These are phyloP conservation scores for Monilinia vaccinii-corymbosi DNA, from an alignment of 2,329 filamentous ascomycete genomes.

Conservation along the genomic window DNA sequence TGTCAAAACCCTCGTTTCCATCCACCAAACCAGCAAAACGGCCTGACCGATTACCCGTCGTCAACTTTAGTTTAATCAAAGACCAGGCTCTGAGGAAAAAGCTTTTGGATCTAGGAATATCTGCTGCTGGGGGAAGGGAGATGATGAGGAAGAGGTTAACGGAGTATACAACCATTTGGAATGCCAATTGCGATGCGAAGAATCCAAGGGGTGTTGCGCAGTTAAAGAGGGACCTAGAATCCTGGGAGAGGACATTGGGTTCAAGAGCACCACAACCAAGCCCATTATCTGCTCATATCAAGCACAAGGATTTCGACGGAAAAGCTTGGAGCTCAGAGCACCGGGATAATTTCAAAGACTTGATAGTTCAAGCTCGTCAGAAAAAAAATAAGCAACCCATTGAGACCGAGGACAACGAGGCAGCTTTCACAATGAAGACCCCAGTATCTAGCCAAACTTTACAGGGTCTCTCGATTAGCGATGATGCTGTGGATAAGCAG, in stretches of 20 bases:
- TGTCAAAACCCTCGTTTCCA: constrained; percentile 14
- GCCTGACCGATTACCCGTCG: constrained; percentile 49
- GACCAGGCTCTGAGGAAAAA: constrained; percentile 73
- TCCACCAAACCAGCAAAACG: constrained; percentile 7
- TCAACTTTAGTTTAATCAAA: constrained; percentile 83
- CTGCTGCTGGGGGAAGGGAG: constrained; percentile 55
- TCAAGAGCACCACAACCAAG: constrained; percentile 37
- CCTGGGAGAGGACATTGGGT: constrained; percentile 81
- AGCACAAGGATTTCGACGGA: constrained; percentile 83
- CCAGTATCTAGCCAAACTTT: not conserved
- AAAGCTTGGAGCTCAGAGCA: constrained; percentile 66
- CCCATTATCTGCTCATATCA: constrained; percentile 46
- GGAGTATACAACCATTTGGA: constrained; percentile 94
- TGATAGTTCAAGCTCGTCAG: constrained; percentile 68
- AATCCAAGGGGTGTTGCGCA: constrained; percentile 61
- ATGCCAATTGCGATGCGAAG: constrained; percentile 87
- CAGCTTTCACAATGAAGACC: not conserved
- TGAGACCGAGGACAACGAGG: not conserved
- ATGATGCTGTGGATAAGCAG: not conserved
- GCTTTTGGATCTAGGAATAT: constrained; percentile 69
- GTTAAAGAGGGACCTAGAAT: constrained; percentile 67
- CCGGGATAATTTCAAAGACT: constrained; percentile 62
- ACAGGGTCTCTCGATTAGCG: not conserved
- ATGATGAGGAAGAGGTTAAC: constrained; percentile 73
- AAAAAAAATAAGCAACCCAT: constrained; percentile 26